Evolutionary conservation across 202 grass and related monocot species (phyloP).

Genomic region (Bolboschoenoplectus hybrid): DNA sequence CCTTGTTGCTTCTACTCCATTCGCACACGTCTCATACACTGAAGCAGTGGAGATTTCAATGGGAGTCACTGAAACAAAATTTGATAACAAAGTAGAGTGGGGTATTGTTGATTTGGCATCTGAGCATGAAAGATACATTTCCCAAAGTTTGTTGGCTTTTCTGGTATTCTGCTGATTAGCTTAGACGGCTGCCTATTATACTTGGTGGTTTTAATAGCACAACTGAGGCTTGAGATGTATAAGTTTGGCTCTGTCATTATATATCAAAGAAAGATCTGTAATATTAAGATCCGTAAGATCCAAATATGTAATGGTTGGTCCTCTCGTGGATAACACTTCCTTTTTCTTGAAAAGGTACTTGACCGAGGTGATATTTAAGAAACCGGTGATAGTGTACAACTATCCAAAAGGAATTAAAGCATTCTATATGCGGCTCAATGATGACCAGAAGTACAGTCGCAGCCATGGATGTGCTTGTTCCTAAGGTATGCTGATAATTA

Average conservation of each 20-base stretch:
- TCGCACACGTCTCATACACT: constrained; percentile 77
- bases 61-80: constrained; percentile 73
- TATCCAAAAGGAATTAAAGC: constrained; percentile 96
- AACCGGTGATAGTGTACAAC: constrained; percentile 96
- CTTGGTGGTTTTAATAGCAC: background rate
- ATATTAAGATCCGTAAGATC: background rate
- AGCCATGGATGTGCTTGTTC: constrained; percentile 99
- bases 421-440: constrained; percentile 94
- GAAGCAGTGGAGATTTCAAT: constrained; percentile 75
- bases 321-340: background rate
- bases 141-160: constrained; percentile 2
- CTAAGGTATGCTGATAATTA: constrained; percentile 59
- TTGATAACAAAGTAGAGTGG: constrained; percentile 92
- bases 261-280: constrained; percentile 9
- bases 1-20: constrained; percentile 74
- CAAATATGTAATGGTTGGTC: background rate
- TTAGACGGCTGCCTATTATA: constrained; percentile 1
- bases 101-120: constrained; percentile 97
- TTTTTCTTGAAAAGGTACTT: constrained; percentile 66
- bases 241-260: background rate
- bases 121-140: constrained; percentile 87
- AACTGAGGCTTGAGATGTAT: background rate
- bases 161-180: background rate
- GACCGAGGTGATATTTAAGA: constrained; percentile 94
- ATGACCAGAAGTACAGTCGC: constrained; percentile 86